Evolutionary conservation across 2,329 filamentous ascomycete genomes (phyloP).

Genomic region (Fusarium coicis): DNA sequence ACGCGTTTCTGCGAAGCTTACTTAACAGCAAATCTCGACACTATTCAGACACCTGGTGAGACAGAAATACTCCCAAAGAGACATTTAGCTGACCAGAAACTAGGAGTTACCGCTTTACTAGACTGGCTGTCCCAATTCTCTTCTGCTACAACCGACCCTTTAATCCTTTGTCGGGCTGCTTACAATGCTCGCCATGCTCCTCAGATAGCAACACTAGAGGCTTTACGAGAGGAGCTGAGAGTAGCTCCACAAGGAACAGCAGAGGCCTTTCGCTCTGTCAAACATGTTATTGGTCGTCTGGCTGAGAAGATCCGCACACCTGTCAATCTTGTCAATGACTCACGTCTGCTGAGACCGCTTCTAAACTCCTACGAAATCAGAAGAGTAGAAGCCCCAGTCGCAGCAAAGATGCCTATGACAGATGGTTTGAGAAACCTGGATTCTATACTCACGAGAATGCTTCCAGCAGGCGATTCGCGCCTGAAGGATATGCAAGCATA

Average conservation of each 20-base stretch:
- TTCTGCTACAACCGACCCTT: neutral
- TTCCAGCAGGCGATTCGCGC: constrained; percentile 19
- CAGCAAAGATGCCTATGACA: constrained; percentile 32
- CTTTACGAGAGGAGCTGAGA: constrained; percentile 13
- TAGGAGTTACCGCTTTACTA: constrained; percentile 3
- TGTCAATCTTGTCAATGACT: constrained; percentile 51
- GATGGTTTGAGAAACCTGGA: constrained; percentile 46
- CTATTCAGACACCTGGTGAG: constrained; percentile 10
- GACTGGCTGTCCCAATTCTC: constrained; percentile 24
- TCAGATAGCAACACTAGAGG: constrained; percentile 25
- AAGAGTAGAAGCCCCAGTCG: constrained; percentile 23
- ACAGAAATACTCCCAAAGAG: neutral
- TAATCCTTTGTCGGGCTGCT: constrained; percentile 13
- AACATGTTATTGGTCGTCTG: constrained; percentile 58
- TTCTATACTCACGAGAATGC: constrained; percentile 49
- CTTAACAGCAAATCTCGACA: neutral
- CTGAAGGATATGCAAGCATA: neutral
- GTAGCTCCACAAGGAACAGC: neutral
- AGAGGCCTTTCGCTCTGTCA: constrained; percentile 44
- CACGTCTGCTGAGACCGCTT: constrained; percentile 44
- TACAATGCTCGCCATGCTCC: constrained; percentile 26
- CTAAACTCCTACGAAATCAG: constrained; percentile 47
- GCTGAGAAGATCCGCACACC: constrained; percentile 54
- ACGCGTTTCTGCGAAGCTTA: constrained; percentile 18
- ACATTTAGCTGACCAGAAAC: neutral